phyloP scores from a whole-genome alignment of 345 rosid species.

The Ricinus communis region DNA sequence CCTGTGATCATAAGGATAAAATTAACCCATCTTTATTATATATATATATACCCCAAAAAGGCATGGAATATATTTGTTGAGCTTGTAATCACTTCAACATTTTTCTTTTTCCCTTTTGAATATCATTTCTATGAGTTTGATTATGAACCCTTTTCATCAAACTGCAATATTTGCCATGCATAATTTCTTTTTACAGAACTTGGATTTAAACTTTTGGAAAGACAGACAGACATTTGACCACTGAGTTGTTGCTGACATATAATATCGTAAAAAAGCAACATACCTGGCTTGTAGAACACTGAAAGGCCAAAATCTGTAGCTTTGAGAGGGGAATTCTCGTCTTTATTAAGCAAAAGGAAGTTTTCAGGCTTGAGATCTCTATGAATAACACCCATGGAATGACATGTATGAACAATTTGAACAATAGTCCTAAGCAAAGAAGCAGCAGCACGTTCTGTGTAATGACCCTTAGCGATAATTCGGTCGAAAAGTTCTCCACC shows the following conservation, averaged over 20 bases:
- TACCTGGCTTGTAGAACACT: conserved; percentile 88
- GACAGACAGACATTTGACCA: too few relatives aligned
- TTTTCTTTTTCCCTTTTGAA: too few relatives aligned
- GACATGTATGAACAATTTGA: conserved; percentile 82
- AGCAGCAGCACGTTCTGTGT: conserved; percentile 88
- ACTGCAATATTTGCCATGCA: too few relatives aligned
- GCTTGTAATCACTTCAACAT: too few relatives aligned
- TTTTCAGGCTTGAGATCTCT: conserved; percentile 97
- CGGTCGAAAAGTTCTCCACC: conserved; percentile 93
- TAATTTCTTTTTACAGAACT: too few relatives aligned
- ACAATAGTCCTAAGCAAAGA: conserved; percentile 81
- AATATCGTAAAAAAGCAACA: not conserved
- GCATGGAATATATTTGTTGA: too few relatives aligned
- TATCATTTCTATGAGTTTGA: too few relatives aligned
- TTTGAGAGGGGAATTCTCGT: conserved; percentile 80
- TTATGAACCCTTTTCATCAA: too few relatives aligned
- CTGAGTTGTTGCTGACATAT: too few relatives aligned
- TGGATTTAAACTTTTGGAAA: too few relatives aligned
- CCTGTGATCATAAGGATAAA: conserved; percentile 35
- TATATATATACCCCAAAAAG: too few relatives aligned
- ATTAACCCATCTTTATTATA: too few relatives aligned
- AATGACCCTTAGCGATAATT: conserved; percentile 91
- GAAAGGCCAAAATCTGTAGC: conserved; percentile 93
- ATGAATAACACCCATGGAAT: conserved; percentile 94
- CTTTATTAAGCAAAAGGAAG: conserved; percentile 72